Evolutionary conservation across 108 stramenopile species (phyloP).

Genomic region (Fragilariopsis cylindrus): DNA sequence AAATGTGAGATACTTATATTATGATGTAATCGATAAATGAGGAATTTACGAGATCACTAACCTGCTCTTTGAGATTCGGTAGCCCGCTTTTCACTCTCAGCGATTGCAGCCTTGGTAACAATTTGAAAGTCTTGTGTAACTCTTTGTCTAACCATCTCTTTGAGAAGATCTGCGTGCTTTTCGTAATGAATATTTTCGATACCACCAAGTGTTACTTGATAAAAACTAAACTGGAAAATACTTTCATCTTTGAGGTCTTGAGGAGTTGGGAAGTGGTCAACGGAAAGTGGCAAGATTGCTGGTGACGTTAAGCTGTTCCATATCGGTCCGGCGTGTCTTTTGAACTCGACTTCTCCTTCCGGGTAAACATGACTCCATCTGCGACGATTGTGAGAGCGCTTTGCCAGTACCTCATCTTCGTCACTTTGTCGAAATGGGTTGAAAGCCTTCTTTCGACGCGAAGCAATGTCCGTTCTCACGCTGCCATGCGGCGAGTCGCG

Average conservation of each 20-base stretch:
- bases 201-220: conserved; percentile 70
- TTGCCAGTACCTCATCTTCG: conserved; percentile 86
- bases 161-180: conserved; percentile 78
- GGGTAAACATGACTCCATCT: conserved; percentile 98
- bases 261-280: conserved; percentile 93
- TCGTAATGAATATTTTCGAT: conserved; percentile 72
- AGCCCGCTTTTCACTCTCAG: conserved; percentile 44
- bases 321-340: conserved; percentile 87
- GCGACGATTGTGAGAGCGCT: conserved; percentile 94
- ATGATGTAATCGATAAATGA: background rate
- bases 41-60: conserved; percentile 7
- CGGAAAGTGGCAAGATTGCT: conserved; percentile 94
- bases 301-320: conserved; percentile 97
- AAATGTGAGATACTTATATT: background rate
- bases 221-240: conserved; percentile 71
- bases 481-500: conserved; percentile 14
- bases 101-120: conserved; percentile 59
- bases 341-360: conserved; percentile 81
- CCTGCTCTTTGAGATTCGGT: conserved; percentile 40
- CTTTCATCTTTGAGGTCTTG: conserved; percentile 70
- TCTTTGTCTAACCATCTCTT: conserved; percentile 89
- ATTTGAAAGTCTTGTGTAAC: conserved; percentile 84
- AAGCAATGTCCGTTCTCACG: background rate
- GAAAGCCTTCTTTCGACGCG: conserved; percentile 62
- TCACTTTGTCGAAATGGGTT: conserved; percentile 94